phyloP scores from a whole-genome alignment of 2,329 filamentous ascomycete genomes.

The Colletotrichum lupini region DNA sequence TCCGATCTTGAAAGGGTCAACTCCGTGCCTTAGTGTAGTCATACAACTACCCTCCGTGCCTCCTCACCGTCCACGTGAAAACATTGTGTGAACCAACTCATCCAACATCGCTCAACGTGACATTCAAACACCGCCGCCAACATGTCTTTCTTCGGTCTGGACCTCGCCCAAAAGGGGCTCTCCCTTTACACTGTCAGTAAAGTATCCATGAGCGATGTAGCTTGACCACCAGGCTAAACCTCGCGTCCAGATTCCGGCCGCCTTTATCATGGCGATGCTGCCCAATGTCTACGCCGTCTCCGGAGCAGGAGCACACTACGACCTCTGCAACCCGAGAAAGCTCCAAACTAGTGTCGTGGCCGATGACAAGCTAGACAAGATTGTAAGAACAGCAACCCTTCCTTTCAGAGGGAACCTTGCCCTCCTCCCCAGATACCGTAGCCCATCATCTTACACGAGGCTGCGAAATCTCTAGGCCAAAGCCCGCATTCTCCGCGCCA shows the following conservation, averaged over 20 bases:
- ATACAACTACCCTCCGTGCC: not conserved
- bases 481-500: conserved; percentile 63
- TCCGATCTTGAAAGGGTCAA: not conserved
- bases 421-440: not conserved
- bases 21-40: not conserved
- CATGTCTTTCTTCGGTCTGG: conserved; percentile 44
- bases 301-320: conserved; percentile 47
- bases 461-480: conserved; percentile 52
- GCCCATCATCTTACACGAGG: not conserved
- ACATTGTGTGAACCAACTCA: not conserved
- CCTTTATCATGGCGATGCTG: conserved; percentile 47
- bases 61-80: not conserved
- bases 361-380: conserved; percentile 45
- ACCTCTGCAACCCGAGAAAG: conserved; percentile 52
- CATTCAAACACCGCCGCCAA: not conserved
- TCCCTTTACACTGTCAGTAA: conserved; percentile 45
- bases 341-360: conserved; percentile 45
- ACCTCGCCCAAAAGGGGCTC: conserved; percentile 48
- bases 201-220: conserved; percentile 8
- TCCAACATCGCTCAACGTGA: not conserved
- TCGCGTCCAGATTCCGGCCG: conserved; percentile 51
- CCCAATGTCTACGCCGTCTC: conserved; percentile 49
- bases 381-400: conserved; percentile 33
- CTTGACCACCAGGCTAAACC: not conserved
- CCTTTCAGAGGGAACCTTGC: not conserved